These are phyloP conservation scores for Dalbergia oliveri DNA, from an alignment of 306 rosid genomes.

Conservation along the genomic window DNA sequence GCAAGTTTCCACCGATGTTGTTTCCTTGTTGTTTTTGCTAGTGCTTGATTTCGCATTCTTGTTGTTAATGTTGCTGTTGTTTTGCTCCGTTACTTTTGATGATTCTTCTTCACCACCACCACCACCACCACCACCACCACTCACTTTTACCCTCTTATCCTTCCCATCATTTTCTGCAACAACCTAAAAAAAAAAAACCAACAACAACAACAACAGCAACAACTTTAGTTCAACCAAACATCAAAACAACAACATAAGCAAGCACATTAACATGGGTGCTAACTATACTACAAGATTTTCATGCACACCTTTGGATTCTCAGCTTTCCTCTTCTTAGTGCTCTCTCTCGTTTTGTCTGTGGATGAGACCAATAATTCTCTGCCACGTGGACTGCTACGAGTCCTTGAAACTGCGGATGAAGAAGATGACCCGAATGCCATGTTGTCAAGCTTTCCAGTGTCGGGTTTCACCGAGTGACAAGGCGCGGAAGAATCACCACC, in stretches of 20 bases:
- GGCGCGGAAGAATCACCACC: constrained; percentile 42
- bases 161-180: constrained; percentile 53
- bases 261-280: too few species aligned
- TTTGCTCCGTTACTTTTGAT: constrained; percentile 70
- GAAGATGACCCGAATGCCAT: constrained; percentile 34
- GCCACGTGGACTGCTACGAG: constrained; percentile 48
- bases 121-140: constrained; percentile 63
- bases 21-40: constrained; percentile 57
- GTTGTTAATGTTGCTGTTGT: constrained; percentile 3
- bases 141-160: constrained; percentile 66
- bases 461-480: constrained; percentile 59
- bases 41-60: constrained; percentile 45
- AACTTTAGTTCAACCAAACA: not conserved
- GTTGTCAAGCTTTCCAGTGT: constrained; percentile 42
- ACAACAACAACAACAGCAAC: not conserved
- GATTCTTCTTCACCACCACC: constrained; percentile 77
- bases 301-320: constrained; percentile 55
- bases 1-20: constrained; percentile 60
- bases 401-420: constrained; percentile 51
- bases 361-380: constrained; percentile 26
- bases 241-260: too few species aligned
- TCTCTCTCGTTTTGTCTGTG: constrained; percentile 57
- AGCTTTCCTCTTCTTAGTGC: constrained; percentile 71
- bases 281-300: too few species aligned
- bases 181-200: not conserved